phyloP scores from a whole-genome alignment of 805 yeast genomes.

The Ogataea neopini region DNA sequence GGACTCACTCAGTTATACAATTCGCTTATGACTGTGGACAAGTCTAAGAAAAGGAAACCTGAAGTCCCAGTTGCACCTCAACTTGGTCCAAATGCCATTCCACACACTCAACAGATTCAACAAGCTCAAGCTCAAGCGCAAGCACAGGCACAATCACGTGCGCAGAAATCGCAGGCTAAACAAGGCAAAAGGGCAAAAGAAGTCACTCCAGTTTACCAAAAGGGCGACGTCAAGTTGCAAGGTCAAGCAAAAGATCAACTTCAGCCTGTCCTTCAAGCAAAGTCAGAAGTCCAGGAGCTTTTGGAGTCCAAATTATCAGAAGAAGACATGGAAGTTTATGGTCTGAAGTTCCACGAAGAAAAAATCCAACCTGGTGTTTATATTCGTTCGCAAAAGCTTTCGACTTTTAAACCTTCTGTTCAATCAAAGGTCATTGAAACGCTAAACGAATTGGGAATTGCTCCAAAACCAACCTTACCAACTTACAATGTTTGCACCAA shows the following conservation, averaged over 20 bases:
- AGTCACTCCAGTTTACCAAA: neutral
- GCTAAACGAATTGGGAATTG: slow-evolving; percentile 76
- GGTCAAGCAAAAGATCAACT: neutral
- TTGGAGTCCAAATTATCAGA: slow-evolving; percentile 59
- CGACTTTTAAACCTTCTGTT: slow-evolving; percentile 75
- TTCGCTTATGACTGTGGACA: slow-evolving; percentile 69
- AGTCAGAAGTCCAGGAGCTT: slow-evolving; percentile 34
- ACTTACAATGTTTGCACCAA: slow-evolving; percentile 74
- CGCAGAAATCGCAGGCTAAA: slow-evolving; percentile 13
- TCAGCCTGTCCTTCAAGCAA: slow-evolving; percentile 30
- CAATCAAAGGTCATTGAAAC: slow-evolving; percentile 61
- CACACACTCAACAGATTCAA: slow-evolving; percentile 39
- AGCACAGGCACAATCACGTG: slow-evolving; percentile 18
- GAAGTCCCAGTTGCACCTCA: slow-evolving; percentile 60
- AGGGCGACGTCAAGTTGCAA: slow-evolving; percentile 5
- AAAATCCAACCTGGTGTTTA: slow-evolving; percentile 77
- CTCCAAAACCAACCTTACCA: slow-evolving; percentile 84
- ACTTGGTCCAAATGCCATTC: slow-evolving; percentile 56
- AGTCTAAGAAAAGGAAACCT: slow-evolving; percentile 54
- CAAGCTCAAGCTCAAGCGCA: slow-evolving; percentile 19
- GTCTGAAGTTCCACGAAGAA: slow-evolving; percentile 77
- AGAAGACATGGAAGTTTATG: slow-evolving; percentile 83
- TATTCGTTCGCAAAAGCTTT: slow-evolving; percentile 75
- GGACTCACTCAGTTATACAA: slow-evolving; percentile 87
- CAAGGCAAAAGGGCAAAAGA: slow-evolving; percentile 10